A percentile compares a stretch with the other conserved stretches of the same genome.
phyloP scores from a whole-genome alignment of 768 basidiomycete species.

The Rhizopogon vinicolor region DNA sequence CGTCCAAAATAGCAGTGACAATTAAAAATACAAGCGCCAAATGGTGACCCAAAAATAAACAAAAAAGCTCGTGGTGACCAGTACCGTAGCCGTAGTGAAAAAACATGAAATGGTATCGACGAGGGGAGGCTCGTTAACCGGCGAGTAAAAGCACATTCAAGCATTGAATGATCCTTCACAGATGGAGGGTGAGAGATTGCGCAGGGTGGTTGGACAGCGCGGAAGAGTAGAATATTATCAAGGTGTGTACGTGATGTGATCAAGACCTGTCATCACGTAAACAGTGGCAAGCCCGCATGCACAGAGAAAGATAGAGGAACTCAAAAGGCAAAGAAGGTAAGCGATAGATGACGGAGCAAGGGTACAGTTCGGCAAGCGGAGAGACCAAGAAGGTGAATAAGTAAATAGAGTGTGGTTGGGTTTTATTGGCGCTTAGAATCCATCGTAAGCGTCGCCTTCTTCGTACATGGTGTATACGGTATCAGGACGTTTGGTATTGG shows the following conservation, averaged over 20 bases:
- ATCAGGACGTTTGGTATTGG: conserved; percentile 31
- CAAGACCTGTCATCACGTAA: conserved; percentile 20
- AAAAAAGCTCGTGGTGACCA: background rate
- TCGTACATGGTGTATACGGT: conserved; percentile 53
- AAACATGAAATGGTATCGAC: conserved; percentile 22
- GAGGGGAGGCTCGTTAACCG: conserved; percentile 33
- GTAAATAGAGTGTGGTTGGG: background rate
- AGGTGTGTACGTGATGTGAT: conserved; percentile 11
- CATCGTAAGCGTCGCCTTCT: conserved; percentile 66
- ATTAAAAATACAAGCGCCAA: background rate
- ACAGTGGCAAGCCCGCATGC: conserved; percentile 21
- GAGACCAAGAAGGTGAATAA: conserved; percentile 9
- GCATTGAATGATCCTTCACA: conserved; percentile 14
- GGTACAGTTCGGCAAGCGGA: conserved; percentile 14
- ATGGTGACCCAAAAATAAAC: background rate
- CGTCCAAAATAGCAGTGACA: background rate
- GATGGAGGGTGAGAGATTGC: conserved; percentile 1
- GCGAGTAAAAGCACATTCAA: conserved; percentile 22
- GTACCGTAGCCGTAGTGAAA: background rate
- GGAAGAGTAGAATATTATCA: background rate
- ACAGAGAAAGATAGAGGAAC: conserved; percentile 1
- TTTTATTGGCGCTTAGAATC: conserved; percentile 38
- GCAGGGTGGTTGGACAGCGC: conserved; percentile 10
- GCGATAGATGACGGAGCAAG: conserved; percentile 7
- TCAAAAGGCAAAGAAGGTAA: conserved; percentile 13